Evolutionary conservation across 495 filamentous ascomycete species (phyloP).

Genomic region (Pyrenopolyporus hunteri): DNA sequence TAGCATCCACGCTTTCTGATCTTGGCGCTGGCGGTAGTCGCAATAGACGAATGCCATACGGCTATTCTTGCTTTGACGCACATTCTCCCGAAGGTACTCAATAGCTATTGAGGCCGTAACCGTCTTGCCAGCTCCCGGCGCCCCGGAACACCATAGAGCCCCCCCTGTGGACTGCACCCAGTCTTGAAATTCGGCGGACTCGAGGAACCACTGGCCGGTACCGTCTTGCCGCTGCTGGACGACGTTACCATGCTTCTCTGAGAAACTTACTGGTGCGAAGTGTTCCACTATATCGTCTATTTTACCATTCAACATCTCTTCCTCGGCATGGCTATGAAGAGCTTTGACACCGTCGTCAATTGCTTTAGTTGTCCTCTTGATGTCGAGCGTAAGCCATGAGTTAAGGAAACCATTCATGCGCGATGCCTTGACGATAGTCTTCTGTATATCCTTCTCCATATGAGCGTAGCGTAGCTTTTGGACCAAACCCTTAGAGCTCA

Average conservation of each 20-base stretch:
- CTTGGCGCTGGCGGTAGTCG: constrained; percentile 43
- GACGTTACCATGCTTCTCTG: constrained; percentile 43
- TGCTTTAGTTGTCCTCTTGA: constrained; percentile 18
- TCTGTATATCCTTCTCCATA: constrained; percentile 34
- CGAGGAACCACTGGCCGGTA: constrained; percentile 50
- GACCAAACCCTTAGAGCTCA: constrained; percentile 9
- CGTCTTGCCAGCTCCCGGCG: constrained; percentile 49
- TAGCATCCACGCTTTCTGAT: constrained; percentile 43
- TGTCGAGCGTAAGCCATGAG: constrained; percentile 33
- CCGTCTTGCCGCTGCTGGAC: constrained; percentile 43
- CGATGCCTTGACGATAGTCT: constrained; percentile 23
- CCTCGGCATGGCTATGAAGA: constrained; percentile 17
- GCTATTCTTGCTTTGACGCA: constrained; percentile 19
- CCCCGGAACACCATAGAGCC: constrained; percentile 47
- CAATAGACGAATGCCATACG: constrained; percentile 52
- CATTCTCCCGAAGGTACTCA: constrained; percentile 38
- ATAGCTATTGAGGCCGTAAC: constrained; percentile 41
- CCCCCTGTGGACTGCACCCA: constrained; percentile 41
- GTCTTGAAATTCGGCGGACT: constrained; percentile 42
- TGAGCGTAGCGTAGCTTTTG: constrained; percentile 18
- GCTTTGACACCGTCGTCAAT: constrained; percentile 29
- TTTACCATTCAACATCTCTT: constrained; percentile 19
- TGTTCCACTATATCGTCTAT: constrained; percentile 32
- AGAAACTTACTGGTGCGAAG: constrained; percentile 34
- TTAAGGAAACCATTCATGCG: constrained; percentile 28